Base-by-base conservation (phyloP, 306 rosid genomes). In the Cicer yamashitae region DNA sequence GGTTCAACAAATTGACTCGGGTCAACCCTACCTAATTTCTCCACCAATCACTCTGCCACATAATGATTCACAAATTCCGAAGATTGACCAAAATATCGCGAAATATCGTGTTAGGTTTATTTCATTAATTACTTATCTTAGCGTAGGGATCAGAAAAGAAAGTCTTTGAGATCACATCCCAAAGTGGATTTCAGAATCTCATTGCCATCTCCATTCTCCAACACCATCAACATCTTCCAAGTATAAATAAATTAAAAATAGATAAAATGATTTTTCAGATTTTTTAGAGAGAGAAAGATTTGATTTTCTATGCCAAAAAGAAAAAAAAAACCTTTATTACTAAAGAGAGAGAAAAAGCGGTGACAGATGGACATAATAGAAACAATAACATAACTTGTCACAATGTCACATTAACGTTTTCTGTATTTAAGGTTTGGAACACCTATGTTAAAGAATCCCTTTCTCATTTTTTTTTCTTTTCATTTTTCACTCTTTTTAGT, bases 171-270 rank as follows among this genome's bases (percentile, higher is more conserved):
- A 80, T 74, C 83, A 80, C 85, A 71, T 88, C 77, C 86, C 82
- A 70, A 83, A 87, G 91, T 91, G 96, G 97, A 90, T 87, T 82
- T 90, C 84, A 83, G 94, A 91, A 94, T 91, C 96, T 82, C 90
- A 83, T 89, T 85, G 86, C 87, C 86, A 82, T 82, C 85, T 86
- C 83, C 54, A 62, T 79, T 83, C 86, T 86, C 83, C 56, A 63
- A 76, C 79, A 82, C 46, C 71, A 48, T 62, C 69, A 11, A 46
- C 41, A 67, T 65, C 68, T 52, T 64, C 65, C 44, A 77, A 67
- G 46, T 58, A 83, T 41, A 72, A 80, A 68, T 38, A 15, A 60
- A 41, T 14, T 10, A 58, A 45, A 37, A 40, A 65, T 70, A 82
- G 37, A 30, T 30, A 30, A 30, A 30, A 30, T 30, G 37, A 30